Percentiles rank a stretch among this genome's conserved stretches.
Conservation (phyloP, 2,329 filamentous ascomycete species). For the Colletotrichum destructivum region DNA sequence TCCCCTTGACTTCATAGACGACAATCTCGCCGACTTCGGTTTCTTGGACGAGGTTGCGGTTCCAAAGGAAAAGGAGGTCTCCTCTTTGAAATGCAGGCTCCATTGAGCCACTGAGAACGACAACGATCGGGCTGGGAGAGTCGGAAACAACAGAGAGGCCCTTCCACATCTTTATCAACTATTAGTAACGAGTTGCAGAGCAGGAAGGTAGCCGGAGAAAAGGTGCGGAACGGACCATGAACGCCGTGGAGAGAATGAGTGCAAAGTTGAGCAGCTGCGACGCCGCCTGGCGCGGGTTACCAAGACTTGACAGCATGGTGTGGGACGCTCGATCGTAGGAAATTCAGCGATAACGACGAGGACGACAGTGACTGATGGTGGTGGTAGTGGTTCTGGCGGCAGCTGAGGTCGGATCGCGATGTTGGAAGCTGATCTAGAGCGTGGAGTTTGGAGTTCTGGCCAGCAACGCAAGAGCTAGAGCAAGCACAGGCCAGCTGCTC, state of each 20-base stretch:
- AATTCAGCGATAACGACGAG: too few species aligned
- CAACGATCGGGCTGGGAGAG: slow-evolving; percentile 83
- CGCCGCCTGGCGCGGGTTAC: slow-evolving; percentile 85
- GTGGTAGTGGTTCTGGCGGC: background rate
- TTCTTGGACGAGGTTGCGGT: slow-evolving; percentile 73
- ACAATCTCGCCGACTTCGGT: slow-evolving; percentile 72
- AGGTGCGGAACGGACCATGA: slow-evolving; percentile 74
- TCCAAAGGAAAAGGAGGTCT: slow-evolving; percentile 84
- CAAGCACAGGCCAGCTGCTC: slow-evolving; percentile 36
- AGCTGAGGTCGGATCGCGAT: slow-evolving; percentile 13
- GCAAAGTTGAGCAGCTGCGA: slow-evolving; percentile 91
- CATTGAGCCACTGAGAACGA: slow-evolving; percentile 89
- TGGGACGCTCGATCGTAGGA: background rate
- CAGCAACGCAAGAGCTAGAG: slow-evolving; percentile 37
- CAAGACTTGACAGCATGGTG: slow-evolving; percentile 78
- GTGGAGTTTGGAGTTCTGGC: slow-evolving; percentile 35
- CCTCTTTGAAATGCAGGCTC: slow-evolving; percentile 87
- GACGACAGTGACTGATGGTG: background rate
- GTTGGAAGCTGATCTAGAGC: slow-evolving; percentile 2
- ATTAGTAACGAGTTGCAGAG: slow-evolving; percentile 12
- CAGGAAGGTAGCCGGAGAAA: background rate
- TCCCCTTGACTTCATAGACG: slow-evolving; percentile 86
- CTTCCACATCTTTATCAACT: slow-evolving; percentile 80
- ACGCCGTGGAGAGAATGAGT: slow-evolving; percentile 89
- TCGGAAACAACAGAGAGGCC: slow-evolving; percentile 85